Conservation (phyloP, 305 asterid species). For the Fraxinus sp. region DNA sequence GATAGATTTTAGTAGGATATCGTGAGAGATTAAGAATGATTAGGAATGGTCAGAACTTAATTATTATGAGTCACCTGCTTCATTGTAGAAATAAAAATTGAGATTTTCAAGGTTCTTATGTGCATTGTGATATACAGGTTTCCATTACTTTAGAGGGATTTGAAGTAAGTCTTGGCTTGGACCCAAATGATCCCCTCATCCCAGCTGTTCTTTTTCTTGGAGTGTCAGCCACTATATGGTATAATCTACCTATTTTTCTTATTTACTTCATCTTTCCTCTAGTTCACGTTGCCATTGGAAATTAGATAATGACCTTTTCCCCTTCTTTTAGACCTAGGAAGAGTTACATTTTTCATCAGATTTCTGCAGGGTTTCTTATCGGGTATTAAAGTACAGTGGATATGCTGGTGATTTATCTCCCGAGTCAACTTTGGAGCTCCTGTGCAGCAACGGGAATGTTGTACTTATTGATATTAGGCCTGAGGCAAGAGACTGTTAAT, state of each 20-base stretch:
- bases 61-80: background rate
- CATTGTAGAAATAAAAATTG: background rate
- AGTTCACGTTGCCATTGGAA: constrained; percentile 15
- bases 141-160: constrained; percentile 54
- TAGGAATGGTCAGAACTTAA: background rate
- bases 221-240: constrained; percentile 74
- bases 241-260: constrained; percentile 36
- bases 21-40: background rate
- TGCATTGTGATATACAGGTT: constrained; percentile 43
- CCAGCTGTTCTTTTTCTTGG: constrained; percentile 64
- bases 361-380: constrained; percentile 92
- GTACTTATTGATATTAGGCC: constrained; percentile 88
- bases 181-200: constrained; percentile 77
- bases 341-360: constrained; percentile 83
- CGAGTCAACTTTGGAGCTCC: constrained; percentile 61
- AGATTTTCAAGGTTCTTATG: constrained; percentile 7
- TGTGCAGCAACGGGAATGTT: constrained; percentile 59
- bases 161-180: constrained; percentile 67
- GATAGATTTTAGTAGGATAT: background rate
- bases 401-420: constrained; percentile 93
- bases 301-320: constrained; percentile 15
- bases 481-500: constrained; percentile 70
- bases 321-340: constrained; percentile 35
- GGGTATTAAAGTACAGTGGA: constrained; percentile 77
- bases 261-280: constrained; percentile 1